Evolutionary conservation across 2,329 filamentous ascomycete species (phyloP), one percentile per base, ranked within the genome.

Genomic region (Escovopsis sp.): DNA sequence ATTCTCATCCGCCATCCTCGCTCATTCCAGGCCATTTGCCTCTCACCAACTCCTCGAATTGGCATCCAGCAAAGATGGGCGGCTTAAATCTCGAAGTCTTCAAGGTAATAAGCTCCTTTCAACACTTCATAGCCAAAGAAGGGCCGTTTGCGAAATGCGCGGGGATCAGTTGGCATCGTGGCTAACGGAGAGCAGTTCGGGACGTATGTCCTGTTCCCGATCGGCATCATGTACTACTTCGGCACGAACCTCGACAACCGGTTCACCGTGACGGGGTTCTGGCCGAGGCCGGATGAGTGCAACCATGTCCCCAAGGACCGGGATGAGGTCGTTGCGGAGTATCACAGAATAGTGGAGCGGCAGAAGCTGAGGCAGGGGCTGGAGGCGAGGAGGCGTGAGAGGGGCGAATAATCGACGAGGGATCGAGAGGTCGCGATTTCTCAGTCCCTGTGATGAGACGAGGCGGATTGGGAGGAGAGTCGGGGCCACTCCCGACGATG

Each of bases 191-290:
- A 20, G 20, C 48, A 95, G 89, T 98, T 98, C 63, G 88, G 89
- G 68, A 84, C 93, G 74, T 98, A 98, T 69, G 81, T 98, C 68
- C 81, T 95, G 74, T 98, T 98, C 66, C 91, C 91, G 14, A 96
- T 98, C 56, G 87, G 85, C 53, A 88, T 91, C 71, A 98, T 98
- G 91, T 96, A 93, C 72, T 98, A 98, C 70, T 98, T 96, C 63
- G 91, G 91, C 59, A 94, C 88, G 43, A 98, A 98, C 63, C 84
- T 98, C 58, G 91, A 98, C 64, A 74, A 81, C 51, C 81, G 86
- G 49, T 98, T 98, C 70, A 67, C 74, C 38, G 85, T 96, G 1
- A 79, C 83, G 16, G 84, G 82, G 44, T 98, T 98, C 71, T 98
- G 91, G 91, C 91, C 91, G 25, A 85, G 80, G 55, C 70, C 78